These are phyloP conservation scores for Phytopythium oedochilum DNA, from an alignment of 352 stramenopile species.

Conservation along the genomic window DNA sequence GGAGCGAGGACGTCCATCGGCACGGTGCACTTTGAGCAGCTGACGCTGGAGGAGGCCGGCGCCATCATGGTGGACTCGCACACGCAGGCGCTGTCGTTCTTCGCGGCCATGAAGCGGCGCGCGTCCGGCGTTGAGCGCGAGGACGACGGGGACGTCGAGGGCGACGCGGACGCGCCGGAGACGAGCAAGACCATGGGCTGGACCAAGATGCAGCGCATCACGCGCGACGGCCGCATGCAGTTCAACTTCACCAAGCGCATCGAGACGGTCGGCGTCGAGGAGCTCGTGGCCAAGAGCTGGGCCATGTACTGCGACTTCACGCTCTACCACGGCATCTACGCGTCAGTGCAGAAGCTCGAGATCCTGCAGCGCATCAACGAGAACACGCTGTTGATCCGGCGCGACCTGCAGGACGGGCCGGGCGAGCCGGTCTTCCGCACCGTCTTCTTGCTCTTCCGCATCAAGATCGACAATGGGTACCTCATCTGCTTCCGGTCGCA, in stretches of 20 bases:
- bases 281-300: slow-evolving; percentile 73
- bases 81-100: slow-evolving; percentile 63
- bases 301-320: slow-evolving; percentile 78
- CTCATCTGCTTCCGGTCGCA: slow-evolving; percentile 72
- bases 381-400: slow-evolving; percentile 68
- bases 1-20: slow-evolving; percentile 36
- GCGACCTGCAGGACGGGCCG: slow-evolving; percentile 61
- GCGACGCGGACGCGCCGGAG: slow-evolving; percentile 1
- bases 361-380: slow-evolving; percentile 76
- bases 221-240: slow-evolving; percentile 52
- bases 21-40: slow-evolving; percentile 53
- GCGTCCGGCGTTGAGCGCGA: slow-evolving; percentile 8
- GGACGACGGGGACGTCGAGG: not conserved
- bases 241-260: slow-evolving; percentile 83
- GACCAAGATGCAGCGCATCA: slow-evolving; percentile 71
- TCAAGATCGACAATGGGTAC: slow-evolving; percentile 44
- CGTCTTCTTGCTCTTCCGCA: slow-evolving; percentile 73
- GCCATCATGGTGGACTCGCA: slow-evolving; percentile 76
- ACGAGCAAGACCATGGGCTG: slow-evolving; percentile 76
- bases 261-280: slow-evolving; percentile 47
- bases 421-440: slow-evolving; percentile 66
- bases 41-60: slow-evolving; percentile 38
- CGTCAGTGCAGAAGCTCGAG: slow-evolving; percentile 72
- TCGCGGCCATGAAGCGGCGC: slow-evolving; percentile 41
- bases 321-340: slow-evolving; percentile 74